These are phyloP conservation scores for Russula ochroleuca DNA, from an alignment of 768 basidiomycete genomes.

Conservation along the genomic window DNA sequence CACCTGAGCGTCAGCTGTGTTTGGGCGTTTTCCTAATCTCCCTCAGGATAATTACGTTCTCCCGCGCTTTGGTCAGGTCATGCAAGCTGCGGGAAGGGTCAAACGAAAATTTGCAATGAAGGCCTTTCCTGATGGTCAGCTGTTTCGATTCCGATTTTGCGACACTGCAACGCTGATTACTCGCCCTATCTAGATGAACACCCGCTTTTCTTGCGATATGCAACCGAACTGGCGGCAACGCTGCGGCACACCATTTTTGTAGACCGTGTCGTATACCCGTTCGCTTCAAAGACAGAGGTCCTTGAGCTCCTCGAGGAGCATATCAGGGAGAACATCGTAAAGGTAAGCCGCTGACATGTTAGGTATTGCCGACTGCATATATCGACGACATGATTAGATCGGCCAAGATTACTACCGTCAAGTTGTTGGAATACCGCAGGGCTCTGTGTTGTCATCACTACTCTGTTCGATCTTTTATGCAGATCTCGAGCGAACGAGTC, in stretches of 20 bases:
- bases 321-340: constrained; percentile 89
- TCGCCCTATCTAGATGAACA: constrained; percentile 54
- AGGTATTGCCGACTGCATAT: background rate
- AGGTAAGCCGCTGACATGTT: constrained; percentile 42
- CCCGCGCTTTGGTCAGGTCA: constrained; percentile 65
- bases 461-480: constrained; percentile 95
- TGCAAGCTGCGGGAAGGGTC: constrained; percentile 50
- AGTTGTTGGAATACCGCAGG: constrained; percentile 93
- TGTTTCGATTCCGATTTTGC: background rate
- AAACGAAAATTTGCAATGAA: constrained; percentile 54
- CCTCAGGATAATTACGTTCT: constrained; percentile 69
- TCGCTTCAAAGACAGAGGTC: constrained; percentile 52
- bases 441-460: constrained; percentile 91
- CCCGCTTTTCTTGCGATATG: constrained; percentile 67
- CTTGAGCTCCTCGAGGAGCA: constrained; percentile 81
- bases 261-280: constrained; percentile 68
- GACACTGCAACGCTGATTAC: background rate
- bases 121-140: constrained; percentile 62
- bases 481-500: constrained; percentile 66
- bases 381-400: constrained; percentile 48
- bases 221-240: constrained; percentile 57
- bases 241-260: constrained; percentile 78
- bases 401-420: constrained; percentile 79
- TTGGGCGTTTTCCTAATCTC: background rate
- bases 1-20: background rate